A percentile compares a stretch with the other conserved stretches of the same genome.
phyloP scores from a whole-genome alignment of 257 asterid species.

The Handroanthus guayacan region DNA sequence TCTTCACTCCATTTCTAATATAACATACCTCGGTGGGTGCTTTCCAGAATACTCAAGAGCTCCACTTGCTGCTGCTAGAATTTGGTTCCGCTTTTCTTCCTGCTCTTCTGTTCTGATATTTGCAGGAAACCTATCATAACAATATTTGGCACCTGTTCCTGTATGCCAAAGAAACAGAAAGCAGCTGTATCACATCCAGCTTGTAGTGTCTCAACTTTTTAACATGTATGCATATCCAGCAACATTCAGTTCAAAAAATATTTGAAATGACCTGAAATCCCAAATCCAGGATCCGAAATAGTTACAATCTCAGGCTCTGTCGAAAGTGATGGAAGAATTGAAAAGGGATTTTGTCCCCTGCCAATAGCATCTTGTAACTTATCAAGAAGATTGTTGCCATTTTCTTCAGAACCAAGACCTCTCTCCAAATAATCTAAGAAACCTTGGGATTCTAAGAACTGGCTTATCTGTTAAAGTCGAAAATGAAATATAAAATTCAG shows the following conservation, averaged over 20 bases:
- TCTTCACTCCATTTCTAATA: constrained; percentile 30
- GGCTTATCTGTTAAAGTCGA: constrained; percentile 72
- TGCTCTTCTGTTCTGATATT: constrained; percentile 78
- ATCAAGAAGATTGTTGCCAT: constrained; percentile 82
- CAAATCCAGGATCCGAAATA: constrained; percentile 65
- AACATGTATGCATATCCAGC: constrained; percentile 35
- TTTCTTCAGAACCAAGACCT: constrained; percentile 84
- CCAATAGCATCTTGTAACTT: constrained; percentile 95
- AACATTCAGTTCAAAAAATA: constrained; percentile 28
- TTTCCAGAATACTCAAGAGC: constrained; percentile 84
- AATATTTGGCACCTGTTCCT: constrained; percentile 67
- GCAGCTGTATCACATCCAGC: constrained; percentile 35
- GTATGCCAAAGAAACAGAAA: constrained; percentile 23
- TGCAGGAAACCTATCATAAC: constrained; percentile 85
- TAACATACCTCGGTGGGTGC: constrained; percentile 60
- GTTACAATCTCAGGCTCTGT: constrained; percentile 73
- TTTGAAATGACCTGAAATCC: constrained; percentile 56
- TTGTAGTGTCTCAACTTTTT: constrained; percentile 11
- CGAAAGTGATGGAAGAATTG: constrained; percentile 62
- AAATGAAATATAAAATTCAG: constrained; percentile 41
- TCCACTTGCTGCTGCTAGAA: constrained; percentile 84
- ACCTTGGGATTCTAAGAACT: constrained; percentile 92
- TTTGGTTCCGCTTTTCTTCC: constrained; percentile 91
- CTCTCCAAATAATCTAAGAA: constrained; percentile 94
- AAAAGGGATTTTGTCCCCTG: constrained; percentile 84